Evolutionary conservation across 106 monocot species (phyloP).

Genomic region (Cymbidium sinense): DNA sequence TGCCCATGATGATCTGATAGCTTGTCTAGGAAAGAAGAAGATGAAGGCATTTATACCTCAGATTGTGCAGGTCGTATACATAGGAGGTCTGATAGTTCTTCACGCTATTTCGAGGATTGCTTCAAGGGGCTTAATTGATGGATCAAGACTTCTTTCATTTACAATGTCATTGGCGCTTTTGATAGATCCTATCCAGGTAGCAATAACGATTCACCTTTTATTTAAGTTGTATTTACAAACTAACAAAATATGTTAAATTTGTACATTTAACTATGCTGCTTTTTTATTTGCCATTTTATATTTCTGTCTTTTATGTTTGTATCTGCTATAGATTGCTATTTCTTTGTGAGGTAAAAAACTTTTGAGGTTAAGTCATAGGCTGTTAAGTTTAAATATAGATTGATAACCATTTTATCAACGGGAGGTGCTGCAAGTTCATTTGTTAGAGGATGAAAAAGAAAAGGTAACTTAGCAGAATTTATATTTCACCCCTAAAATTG

Average conservation of each 20-base stretch:
- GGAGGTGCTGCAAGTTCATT: no score
- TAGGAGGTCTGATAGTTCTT: slow-evolving; percentile 48
- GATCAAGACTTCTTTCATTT: slow-evolving; percentile 49
- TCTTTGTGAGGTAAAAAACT: no score
- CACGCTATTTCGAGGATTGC: slow-evolving; percentile 38
- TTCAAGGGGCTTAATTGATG: slow-evolving; percentile 41
- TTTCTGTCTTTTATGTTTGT: no score
- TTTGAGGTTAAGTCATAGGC: no score
- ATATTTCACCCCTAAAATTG: no score
- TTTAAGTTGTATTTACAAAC: neutral
- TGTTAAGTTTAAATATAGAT: no score
- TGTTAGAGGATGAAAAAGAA: no score
- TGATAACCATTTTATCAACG: no score
- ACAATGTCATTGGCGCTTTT: slow-evolving; percentile 55
- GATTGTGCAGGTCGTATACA: slow-evolving; percentile 34
- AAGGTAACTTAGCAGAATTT: no score
- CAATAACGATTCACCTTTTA: neutral
- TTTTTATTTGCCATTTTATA: neutral
- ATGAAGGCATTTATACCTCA: slow-evolving; percentile 83
- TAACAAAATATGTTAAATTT: neutral
- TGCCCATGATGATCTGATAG: slow-evolving; percentile 38
- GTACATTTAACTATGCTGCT: neutral
- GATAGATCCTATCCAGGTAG: slow-evolving; percentile 75
- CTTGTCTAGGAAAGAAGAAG: slow-evolving; percentile 54
- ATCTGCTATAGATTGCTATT: no score